Evolutionary conservation across 2,329 filamentous ascomycete species (phyloP), one percentile per base, ranked within the genome.

Genomic region (Sclerotinia sclerotiorum): DNA sequence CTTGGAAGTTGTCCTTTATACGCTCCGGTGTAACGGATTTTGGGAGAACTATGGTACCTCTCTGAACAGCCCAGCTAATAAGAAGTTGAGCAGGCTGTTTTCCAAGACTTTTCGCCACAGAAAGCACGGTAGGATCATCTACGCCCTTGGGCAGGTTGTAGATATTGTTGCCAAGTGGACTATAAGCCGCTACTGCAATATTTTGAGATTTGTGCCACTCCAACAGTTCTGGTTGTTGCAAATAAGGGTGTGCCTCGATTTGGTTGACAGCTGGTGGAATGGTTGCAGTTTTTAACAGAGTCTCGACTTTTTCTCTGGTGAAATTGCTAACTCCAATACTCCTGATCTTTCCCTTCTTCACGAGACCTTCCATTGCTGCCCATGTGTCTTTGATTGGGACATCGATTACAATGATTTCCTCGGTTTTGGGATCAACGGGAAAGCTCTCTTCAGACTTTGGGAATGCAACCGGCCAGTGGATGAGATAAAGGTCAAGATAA

Each of bases 401-500:
- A 70, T 72, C 69, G 32, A 71, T 70, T 63, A 69, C 61, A 19
- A 67, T 54, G 63, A 69, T 71, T 48, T 68, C 63, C 35, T 69
- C 68, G 15, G 71, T 69, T 51, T 52, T 57, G 52, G 67, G 70
- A 66, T 70, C 68, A n/a, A 73, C 69, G 4, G 71, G 72, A 49
- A 71, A 71, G 21, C 57, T 46, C 35, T 71, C 68, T 10, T 60
- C 52, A 15, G 70, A 72, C 8, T 65, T 54, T 5, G 70, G 70
- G 60, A 73, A 73, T 58, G 90, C 87, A 58, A 93, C 82, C 6
- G 91, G 90, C 91, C 92, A 95, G 81, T 97, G 92, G 82, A 96
- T 86, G 42, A 96, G 84, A 77, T 87, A 93, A 68, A 96, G 82
- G 78, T 96, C 93, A 8, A 96, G 85, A 77, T 96, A 94, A 73